Base-by-base conservation (phyloP, 1,284 basidiomycete species). In the Irpex sp. region DNA sequence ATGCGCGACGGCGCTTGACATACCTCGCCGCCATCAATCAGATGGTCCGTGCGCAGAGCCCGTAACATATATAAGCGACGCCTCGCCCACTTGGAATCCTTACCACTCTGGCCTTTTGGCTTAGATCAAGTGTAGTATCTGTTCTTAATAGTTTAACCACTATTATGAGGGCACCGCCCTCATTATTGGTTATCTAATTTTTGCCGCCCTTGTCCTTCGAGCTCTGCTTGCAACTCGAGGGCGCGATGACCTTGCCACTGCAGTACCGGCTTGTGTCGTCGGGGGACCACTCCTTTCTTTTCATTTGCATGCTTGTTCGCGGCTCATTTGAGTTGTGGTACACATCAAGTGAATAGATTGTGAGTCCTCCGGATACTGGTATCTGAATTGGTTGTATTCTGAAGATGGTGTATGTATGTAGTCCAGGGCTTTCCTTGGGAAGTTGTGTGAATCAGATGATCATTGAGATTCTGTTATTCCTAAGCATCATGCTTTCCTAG, bases 91-190 rank as follows among this genome's bases (percentile, higher is more conserved):
- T 47, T 5, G 2, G 57, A 65, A 60, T 64, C 66, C 64, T 68
- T 80, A 89, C 87, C 88, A 89, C 89, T 93, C 87, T 93, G 92
- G 88, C 91, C 92, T 89, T 91, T 92, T 91, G 91, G 91, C 89
- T 92, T 94, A 91, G 91, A 92, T 92, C 91, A 93, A 93, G 91
- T 93, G 91, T 93, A 93, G 92, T 92, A 92, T 91, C 88, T 91
- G 88, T 91, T 90, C 88, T 91, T 64, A 64, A 64, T 64, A 64
- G 63, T 64, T 64, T 64, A 62, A 62, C 61, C 63, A 62, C 60
- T 62, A 58, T 62, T 63, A 63, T 63, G 62, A 63, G 52, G 64
- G 64, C 64, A 65, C 64, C 62, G 65, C 65, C 65, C 51, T 64
- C 65, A 66, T 66, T 66, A 8, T 60, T 63, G 61, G 64, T 63